Evolutionary conservation across 1,284 basidiomycete species (phyloP).

Genomic region (Polyporus tsugae): DNA sequence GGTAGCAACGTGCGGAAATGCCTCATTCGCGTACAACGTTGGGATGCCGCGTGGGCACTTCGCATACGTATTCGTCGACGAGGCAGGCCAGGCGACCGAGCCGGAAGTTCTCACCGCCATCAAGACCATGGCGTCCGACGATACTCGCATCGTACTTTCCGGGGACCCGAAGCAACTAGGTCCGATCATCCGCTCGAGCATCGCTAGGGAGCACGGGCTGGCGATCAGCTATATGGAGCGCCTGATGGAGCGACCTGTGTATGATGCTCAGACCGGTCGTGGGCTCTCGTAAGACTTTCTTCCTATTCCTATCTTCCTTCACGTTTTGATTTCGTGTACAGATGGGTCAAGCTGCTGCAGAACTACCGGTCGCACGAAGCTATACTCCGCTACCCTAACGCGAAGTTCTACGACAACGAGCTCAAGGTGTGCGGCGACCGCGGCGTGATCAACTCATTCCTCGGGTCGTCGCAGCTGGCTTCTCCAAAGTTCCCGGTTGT

Average conservation of each 20-base stretch:
- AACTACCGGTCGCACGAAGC: constrained; percentile 66
- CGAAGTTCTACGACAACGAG: constrained; percentile 60
- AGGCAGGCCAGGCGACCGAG: constrained; percentile 70
- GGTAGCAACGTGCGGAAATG: constrained; percentile 70
- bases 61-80: constrained; percentile 69
- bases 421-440: constrained; percentile 53
- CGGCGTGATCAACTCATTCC: constrained; percentile 45
- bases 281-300: constrained; percentile 46
- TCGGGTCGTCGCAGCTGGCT: constrained; percentile 31
- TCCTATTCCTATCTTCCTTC: not conserved
- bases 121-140: constrained; percentile 51
- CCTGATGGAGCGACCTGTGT: constrained; percentile 56
- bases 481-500: constrained; percentile 52
- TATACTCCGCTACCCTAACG: constrained; percentile 66
- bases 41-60: constrained; percentile 67
- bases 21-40: constrained; percentile 61
- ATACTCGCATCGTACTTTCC: constrained; percentile 58
- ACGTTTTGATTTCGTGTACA: constrained; percentile 29
- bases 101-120: constrained; percentile 64
- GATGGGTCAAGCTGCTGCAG: constrained; percentile 58
- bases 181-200: constrained; percentile 56
- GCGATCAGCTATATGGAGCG: constrained; percentile 58
- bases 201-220: constrained; percentile 55
- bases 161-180: constrained; percentile 69
- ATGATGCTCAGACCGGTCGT: constrained; percentile 44